These are phyloP conservation scores for Mesostigma viride DNA, from an alignment of 139 green algal species.

Conservation along the genomic window DNA sequence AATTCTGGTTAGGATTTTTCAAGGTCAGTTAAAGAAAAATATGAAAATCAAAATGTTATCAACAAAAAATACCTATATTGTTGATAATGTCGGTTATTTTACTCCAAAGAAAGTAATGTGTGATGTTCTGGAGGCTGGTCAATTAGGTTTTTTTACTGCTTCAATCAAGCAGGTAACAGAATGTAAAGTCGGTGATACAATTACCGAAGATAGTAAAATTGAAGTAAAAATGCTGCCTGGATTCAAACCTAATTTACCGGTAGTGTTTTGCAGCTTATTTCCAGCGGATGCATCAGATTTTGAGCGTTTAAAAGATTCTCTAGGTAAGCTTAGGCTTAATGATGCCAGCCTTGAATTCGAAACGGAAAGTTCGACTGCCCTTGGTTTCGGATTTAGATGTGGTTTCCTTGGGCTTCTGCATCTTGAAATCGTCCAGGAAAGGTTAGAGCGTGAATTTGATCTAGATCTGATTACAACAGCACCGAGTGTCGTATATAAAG, in stretches of 20 bases:
- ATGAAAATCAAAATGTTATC: constrained; percentile 42
- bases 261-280: constrained; percentile 93
- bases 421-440: constrained; percentile 87
- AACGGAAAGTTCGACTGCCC: constrained; percentile 25
- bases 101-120: constrained; percentile 56
- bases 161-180: constrained; percentile 45
- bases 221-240: constrained; percentile 40
- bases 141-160: constrained; percentile 28
- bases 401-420: constrained; percentile 90
- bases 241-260: constrained; percentile 74
- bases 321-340: constrained; percentile 87
- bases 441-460: constrained; percentile 27
- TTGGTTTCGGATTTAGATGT: constrained; percentile 91
- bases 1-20: constrained; percentile 61
- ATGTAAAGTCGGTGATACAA: constrained; percentile 84
- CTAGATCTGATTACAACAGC: constrained; percentile 85
- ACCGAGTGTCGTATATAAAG: constrained; percentile 71
- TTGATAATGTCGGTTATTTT: constrained; percentile 77
- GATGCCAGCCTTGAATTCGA: constrained; percentile 77
- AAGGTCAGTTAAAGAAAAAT: constrained; percentile 54
- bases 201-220: constrained; percentile 49
- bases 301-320: constrained; percentile 64
- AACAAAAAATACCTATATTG: constrained; percentile 50
- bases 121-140: constrained; percentile 51
- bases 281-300: constrained; percentile 52